Percentiles rank a stretch among this genome's conserved stretches.
phyloP scores from a whole-genome alignment of 2,329 filamentous ascomycete genomes.

The Pseudocercospora fijiensis region DNA sequence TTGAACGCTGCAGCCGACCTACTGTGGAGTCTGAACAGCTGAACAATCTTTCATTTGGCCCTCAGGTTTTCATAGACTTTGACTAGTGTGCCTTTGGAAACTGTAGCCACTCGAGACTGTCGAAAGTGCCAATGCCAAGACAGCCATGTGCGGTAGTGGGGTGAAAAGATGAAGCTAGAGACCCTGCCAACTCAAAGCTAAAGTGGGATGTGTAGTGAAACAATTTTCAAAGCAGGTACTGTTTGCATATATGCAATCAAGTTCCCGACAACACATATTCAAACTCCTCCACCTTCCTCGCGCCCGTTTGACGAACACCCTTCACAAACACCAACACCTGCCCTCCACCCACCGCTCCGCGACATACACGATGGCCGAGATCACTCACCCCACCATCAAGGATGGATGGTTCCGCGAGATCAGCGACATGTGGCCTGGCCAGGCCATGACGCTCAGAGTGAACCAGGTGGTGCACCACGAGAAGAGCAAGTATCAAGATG shows the following conservation, averaged over 20 bases:
- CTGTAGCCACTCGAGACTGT: not conserved
- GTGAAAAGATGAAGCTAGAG: not conserved
- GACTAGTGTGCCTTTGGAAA: not conserved
- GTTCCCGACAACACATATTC: not conserved
- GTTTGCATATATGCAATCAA: not conserved
- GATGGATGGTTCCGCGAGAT: constrained; percentile 99
- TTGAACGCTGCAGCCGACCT: not conserved
- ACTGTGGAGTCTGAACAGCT: not conserved
- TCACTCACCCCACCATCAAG: constrained; percentile 75
- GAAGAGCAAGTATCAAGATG: constrained; percentile 98
- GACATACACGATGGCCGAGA: constrained; percentile 59
- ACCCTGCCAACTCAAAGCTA: not conserved
- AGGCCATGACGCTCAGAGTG: constrained; percentile 98
- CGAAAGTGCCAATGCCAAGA: not conserved
- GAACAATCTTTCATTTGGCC: not conserved
- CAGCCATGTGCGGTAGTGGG: not conserved
- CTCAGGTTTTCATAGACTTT: not conserved
- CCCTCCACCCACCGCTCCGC: constrained; percentile 24
- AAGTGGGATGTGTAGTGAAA: constrained; percentile 3
- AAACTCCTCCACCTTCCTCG: not conserved
- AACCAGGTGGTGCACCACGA: constrained; percentile 98
- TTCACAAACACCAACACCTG: constrained; percentile 26
- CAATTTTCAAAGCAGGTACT: constrained; percentile 1
- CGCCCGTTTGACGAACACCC: not conserved
- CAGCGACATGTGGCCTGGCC: constrained; percentile 97